phyloP scores from a whole-genome alignment of 257 asterid species.

The Solanum chilense region DNA sequence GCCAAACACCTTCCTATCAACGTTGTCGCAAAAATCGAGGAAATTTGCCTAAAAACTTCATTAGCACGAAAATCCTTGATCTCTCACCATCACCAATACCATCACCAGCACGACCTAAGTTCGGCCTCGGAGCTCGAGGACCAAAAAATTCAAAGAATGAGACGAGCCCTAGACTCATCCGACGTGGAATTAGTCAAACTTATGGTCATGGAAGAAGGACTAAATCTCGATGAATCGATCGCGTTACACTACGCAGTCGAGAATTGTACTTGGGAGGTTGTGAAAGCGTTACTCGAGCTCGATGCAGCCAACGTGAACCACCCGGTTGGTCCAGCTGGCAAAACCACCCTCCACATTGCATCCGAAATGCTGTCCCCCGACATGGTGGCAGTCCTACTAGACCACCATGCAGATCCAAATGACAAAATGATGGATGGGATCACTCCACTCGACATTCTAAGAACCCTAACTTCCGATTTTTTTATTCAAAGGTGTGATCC shows the following conservation, averaged over 20 bases:
- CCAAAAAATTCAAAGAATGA: conserved; percentile 79
- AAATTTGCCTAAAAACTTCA: conserved; percentile 68
- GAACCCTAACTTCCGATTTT: conserved; percentile 96
- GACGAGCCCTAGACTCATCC: conserved; percentile 83
- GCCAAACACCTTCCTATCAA: conserved; percentile 83
- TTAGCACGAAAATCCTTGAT: conserved; percentile 43
- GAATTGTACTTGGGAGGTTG: conserved; percentile 78
- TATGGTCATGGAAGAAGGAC: conserved; percentile 99
- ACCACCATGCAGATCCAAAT: conserved; percentile 91
- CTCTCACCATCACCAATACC: conserved; percentile 34
- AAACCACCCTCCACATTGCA: conserved; percentile 72
- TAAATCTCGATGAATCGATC: conserved; percentile 67
- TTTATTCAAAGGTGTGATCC: conserved; percentile 79
- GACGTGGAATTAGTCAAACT: conserved; percentile 91
- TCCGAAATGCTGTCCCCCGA: conserved; percentile 96
- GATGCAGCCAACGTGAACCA: conserved; percentile 89
- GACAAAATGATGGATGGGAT: conserved; percentile 65
- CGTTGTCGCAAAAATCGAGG: conserved; percentile 68
- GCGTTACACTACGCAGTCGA: conserved; percentile 81
- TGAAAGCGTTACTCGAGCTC: conserved; percentile 74
- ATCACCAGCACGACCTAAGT: conserved; percentile 21
- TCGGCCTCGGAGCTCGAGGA: conserved; percentile 49
- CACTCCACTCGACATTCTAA: conserved; percentile 67
- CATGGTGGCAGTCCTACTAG: conserved; percentile 92
- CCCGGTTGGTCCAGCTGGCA: conserved; percentile 77